Conservation (phyloP, 768 basidiomycete genomes). For the Panaeolus papilionaceus region DNA sequence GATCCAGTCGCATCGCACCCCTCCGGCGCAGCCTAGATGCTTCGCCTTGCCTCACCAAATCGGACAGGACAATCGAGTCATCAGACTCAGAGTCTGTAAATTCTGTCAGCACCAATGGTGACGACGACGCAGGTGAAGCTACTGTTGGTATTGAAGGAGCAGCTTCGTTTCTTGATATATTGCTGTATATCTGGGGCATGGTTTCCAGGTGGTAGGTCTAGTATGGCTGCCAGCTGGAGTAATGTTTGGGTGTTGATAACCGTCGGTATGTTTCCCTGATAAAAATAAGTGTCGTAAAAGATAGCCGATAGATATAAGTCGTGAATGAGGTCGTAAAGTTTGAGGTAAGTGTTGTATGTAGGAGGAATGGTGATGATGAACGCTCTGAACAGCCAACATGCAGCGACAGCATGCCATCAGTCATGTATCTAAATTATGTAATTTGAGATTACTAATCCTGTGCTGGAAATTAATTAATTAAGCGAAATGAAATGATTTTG, state of each 20-base stretch:
- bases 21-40: slow-evolving; percentile 75
- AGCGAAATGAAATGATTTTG: too few species aligned
- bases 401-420: too few species aligned
- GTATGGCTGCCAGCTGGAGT: neutral
- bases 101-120: neutral
- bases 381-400: neutral
- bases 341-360: neutral
- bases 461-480: too few species aligned
- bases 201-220: neutral
- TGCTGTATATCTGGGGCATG: neutral
- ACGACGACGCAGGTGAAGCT: neutral
- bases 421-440: too few species aligned
- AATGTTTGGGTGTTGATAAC: neutral
- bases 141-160: neutral
- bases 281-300: neutral
- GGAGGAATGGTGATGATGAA: neutral
- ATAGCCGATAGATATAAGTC: neutral
- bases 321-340: neutral
- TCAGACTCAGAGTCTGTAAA: slow-evolving; percentile 50
- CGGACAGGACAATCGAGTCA: slow-evolving; percentile 73
- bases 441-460: too few species aligned
- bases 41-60: slow-evolving; percentile 76
- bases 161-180: neutral
- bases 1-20: slow-evolving; percentile 73
- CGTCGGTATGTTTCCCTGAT: neutral